Evolutionary conservation across 2,329 filamentous ascomycete genomes (phyloP).

Genomic region (Colletotrichum chrysophilum): DNA sequence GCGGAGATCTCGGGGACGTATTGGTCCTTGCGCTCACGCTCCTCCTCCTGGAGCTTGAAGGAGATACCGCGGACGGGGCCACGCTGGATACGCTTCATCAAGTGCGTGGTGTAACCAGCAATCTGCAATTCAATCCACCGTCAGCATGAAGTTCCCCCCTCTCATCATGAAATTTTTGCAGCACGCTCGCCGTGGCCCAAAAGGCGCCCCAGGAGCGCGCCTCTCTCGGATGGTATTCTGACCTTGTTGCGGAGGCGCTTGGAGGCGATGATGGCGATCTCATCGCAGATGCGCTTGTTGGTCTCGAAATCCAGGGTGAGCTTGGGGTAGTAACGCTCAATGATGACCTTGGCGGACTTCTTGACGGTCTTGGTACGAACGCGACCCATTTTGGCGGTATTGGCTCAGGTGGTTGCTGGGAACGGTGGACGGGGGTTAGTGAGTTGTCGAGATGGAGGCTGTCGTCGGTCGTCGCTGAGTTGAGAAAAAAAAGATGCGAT

Average conservation of each 20-base stretch:
- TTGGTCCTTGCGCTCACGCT: constrained; percentile 99
- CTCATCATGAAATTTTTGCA: no score
- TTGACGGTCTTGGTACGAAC: constrained; percentile 74
- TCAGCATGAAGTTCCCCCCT: background rate
- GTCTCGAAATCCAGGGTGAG: constrained; percentile 99
- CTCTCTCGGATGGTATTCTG: constrained; percentile 28
- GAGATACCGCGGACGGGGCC: constrained; percentile 99
- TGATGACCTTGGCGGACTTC: constrained; percentile 97
- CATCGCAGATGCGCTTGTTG: constrained; percentile 99
- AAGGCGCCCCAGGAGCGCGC: background rate
- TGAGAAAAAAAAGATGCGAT: background rate
- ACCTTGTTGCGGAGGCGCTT: constrained; percentile 99
- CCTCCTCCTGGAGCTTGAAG: constrained; percentile 99
- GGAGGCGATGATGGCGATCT: constrained; percentile 98
- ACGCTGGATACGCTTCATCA: constrained; percentile 99
- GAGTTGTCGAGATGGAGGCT: constrained; percentile 44
- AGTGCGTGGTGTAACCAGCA: constrained; percentile 96
- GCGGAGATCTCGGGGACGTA: constrained; percentile 99
- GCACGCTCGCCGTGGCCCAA: background rate
- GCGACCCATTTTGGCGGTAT: constrained; percentile 71
- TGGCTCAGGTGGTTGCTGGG: constrained; percentile 37
- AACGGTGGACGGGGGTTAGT: constrained; percentile 34
- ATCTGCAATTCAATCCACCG: constrained; percentile 60
- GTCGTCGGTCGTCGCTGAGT: constrained; percentile 46
- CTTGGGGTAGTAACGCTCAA: constrained; percentile 97